phyloP scores from a whole-genome alignment of 768 basidiomycete species.

The Lentinula lateritia region DNA sequence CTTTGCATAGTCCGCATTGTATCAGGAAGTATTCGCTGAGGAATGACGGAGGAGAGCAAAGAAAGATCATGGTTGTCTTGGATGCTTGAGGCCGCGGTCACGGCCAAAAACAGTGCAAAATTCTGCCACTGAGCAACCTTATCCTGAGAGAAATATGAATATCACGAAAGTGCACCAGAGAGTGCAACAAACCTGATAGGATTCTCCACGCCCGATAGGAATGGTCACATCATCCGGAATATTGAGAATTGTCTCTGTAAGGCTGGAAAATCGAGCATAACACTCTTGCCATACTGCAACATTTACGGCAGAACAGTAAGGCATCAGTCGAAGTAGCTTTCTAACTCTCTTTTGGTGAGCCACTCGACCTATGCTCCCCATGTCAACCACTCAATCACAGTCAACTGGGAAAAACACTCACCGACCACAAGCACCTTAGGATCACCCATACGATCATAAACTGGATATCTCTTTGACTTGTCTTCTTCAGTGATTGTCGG shows the following conservation, averaged over 20 bases:
- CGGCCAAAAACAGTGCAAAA: conserved; percentile 69
- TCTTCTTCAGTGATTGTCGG: conserved; percentile 52
- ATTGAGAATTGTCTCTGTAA: conserved; percentile 56
- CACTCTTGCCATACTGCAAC: conserved; percentile 81
- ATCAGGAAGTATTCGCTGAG: conserved; percentile 59
- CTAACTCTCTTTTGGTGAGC: conserved; percentile 78
- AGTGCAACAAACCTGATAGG: conserved; percentile 21
- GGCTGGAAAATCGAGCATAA: conserved; percentile 66
- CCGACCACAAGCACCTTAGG: conserved; percentile 66
- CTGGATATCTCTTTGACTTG: conserved; percentile 60
- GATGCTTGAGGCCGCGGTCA: conserved; percentile 63
- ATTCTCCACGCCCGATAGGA: conserved; percentile 19
- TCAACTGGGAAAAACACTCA: conserved; percentile 26
- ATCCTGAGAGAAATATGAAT: conserved; percentile 39
- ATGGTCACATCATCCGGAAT: conserved; percentile 25
- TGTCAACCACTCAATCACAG: conserved; percentile 5
- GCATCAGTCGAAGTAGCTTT: conserved; percentile 59
- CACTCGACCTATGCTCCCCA: conserved; percentile 50
- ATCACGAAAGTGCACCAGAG: not conserved
- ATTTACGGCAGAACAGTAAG: conserved; percentile 60
- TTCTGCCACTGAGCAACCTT: conserved; percentile 82
- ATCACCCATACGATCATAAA: conserved; percentile 78
- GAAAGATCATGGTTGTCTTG: conserved; percentile 44
- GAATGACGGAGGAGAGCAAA: conserved; percentile 50
- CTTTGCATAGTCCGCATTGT: conserved; percentile 57